A percentile compares a stretch with the other conserved stretches of the same genome.
Conservation (phyloP, 2,329 filamentous ascomycete species). For the Pseudogymnoascus sp. region DNA sequence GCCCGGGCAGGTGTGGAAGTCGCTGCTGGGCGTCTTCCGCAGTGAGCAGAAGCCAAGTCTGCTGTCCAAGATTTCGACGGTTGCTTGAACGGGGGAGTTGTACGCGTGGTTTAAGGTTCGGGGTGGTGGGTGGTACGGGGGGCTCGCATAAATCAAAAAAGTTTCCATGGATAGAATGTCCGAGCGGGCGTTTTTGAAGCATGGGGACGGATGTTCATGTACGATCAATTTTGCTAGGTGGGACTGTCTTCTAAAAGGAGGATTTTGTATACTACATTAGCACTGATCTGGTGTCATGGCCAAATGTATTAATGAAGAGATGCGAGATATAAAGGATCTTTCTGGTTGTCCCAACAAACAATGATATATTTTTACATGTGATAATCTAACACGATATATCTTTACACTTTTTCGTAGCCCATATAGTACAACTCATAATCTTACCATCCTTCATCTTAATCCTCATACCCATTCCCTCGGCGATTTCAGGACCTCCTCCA, state of each 20-base stretch:
- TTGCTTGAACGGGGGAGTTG: conserved; percentile 11
- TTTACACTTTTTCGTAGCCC: background rate
- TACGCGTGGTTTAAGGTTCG: conserved; percentile 14
- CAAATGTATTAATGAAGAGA: conserved; percentile 8
- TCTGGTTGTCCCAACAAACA: background rate
- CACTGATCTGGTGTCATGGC: conserved; percentile 8
- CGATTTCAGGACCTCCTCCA: conserved; percentile 62
- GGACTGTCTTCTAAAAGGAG: background rate
- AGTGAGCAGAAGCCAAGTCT: conserved; percentile 41
- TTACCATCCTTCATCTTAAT: background rate
- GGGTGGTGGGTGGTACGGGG: conserved; percentile 7
- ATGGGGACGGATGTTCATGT: conserved; percentile 6
- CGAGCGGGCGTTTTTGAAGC: conserved; percentile 5
- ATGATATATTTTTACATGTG: background rate
- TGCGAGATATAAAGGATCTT: background rate
- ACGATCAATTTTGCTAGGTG: conserved; percentile 2
- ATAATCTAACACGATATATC: conserved; percentile 4
- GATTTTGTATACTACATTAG: conserved; percentile 8
- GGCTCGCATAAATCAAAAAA: conserved; percentile 23
- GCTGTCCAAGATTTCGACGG: conserved; percentile 26
- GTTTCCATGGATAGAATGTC: conserved; percentile 3
- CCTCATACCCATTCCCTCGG: conserved; percentile 58
- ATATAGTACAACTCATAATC: conserved; percentile 5
- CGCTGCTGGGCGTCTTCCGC: conserved; percentile 75
- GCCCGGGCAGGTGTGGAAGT: conserved; percentile 92